Evolutionary conservation across 306 rosid species (phyloP).

Genomic region (Pyrus communis): DNA sequence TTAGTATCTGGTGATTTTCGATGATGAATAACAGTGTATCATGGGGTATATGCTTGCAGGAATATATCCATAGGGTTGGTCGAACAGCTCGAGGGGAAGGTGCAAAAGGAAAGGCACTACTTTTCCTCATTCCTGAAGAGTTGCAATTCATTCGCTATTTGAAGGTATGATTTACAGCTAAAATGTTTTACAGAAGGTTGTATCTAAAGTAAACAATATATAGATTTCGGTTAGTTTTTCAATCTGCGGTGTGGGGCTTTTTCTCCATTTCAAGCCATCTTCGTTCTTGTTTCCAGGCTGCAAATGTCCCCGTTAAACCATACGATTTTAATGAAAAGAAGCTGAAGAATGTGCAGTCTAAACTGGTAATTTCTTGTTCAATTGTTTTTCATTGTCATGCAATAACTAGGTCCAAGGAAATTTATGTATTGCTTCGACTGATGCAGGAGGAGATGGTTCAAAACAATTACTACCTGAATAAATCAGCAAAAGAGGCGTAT

Average conservation of each 20-base stretch:
- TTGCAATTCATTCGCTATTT: slow-evolving; percentile 71
- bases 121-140: slow-evolving; percentile 80
- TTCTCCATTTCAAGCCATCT: neutral
- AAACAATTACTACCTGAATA: slow-evolving; percentile 59
- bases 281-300: slow-evolving; percentile 41
- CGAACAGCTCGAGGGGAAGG: slow-evolving; percentile 99
- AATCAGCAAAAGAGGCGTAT: slow-evolving; percentile 82
- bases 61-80: slow-evolving; percentile 95
- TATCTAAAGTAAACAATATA: neutral
- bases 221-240: neutral
- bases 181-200: neutral
- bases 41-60: slow-evolving; percentile 42
- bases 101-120: slow-evolving; percentile 77
- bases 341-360: slow-evolving; percentile 75
- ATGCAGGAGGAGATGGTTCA: slow-evolving; percentile 80
- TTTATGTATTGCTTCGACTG: slow-evolving; percentile 9
- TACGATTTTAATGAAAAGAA: slow-evolving; percentile 57
- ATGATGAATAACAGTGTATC: slow-evolving; percentile 2
- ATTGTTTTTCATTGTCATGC: slow-evolving; percentile 2
- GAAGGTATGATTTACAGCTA: slow-evolving; percentile 35
- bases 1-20: neutral
- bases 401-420: neutral
- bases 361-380: slow-evolving; percentile 44
- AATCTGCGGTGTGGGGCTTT: neutral
- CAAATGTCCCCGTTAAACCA: slow-evolving; percentile 86